Percentiles rank a stretch among this genome's conserved stretches.
Conservation (phyloP, 73 alveolate species). For the Tetrahymena borealis region DNA sequence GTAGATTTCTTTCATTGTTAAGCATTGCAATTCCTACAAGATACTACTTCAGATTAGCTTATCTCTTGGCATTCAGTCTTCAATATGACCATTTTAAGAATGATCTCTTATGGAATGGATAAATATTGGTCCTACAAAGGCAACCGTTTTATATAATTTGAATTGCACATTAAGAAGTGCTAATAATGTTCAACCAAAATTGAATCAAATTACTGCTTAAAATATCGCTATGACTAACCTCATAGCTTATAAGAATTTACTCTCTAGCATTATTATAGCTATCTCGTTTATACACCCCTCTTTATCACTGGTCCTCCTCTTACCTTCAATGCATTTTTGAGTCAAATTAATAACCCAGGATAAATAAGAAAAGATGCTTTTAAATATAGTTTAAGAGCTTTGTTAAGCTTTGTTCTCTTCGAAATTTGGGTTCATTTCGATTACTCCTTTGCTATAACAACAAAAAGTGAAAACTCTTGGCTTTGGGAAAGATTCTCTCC, state of each 20-base stretch:
- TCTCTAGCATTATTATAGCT: background rate
- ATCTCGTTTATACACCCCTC: background rate
- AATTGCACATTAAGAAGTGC: background rate
- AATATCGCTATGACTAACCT: background rate
- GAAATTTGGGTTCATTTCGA: background rate
- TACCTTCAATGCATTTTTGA: background rate
- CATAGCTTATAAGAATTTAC: background rate
- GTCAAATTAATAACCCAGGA: background rate
- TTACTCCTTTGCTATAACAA: background rate
- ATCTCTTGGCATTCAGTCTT: background rate
- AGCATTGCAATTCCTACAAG: background rate
- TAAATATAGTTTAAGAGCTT: background rate
- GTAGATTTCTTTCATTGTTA: background rate
- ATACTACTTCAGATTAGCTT: background rate
- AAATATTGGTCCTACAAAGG: background rate
- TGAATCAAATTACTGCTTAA: background rate
- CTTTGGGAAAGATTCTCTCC: background rate
- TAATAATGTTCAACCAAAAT: background rate
- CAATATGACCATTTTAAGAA: background rate
- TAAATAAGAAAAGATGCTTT: background rate
- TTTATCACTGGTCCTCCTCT: background rate
- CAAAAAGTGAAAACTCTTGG: background rate
- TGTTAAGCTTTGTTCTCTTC: background rate
- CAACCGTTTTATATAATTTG: background rate
- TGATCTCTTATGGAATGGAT: background rate